A percentile compares a stretch with the other conserved stretches of the same genome.
Conservation (phyloP, 257 asterid genomes). For the Ajuga chamaepitys region DNA sequence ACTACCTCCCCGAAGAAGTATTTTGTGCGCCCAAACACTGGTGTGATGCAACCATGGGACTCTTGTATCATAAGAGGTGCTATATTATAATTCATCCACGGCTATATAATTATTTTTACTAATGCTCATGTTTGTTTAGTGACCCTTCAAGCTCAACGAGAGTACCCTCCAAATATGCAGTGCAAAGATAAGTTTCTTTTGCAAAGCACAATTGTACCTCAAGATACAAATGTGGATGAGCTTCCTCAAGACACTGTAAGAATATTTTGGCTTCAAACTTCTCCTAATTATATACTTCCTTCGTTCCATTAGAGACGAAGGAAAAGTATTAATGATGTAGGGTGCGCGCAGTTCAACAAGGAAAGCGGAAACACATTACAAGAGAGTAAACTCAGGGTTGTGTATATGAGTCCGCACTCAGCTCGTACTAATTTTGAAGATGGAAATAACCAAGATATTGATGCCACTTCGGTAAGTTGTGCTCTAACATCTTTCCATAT, state of each 20-base stretch:
- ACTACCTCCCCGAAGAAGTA: slow-evolving; percentile 88
- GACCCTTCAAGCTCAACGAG: slow-evolving; percentile 78
- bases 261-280: background rate
- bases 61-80: slow-evolving; percentile 70
- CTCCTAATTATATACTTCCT: background rate
- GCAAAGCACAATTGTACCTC: slow-evolving; percentile 53
- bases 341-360: slow-evolving; percentile 48
- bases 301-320: background rate
- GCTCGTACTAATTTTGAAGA: slow-evolving; percentile 28
- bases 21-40: slow-evolving; percentile 80
- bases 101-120: no score
- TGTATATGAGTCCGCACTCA: slow-evolving; percentile 36
- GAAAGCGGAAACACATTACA: slow-evolving; percentile 48
- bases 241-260: slow-evolving; percentile 63
- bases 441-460: slow-evolving; percentile 17
- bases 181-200: slow-evolving; percentile 76
- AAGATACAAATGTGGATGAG: slow-evolving; percentile 47
- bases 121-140: no score
- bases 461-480: slow-evolving; percentile 32
- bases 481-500: background rate
- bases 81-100: no score
- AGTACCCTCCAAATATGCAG: slow-evolving; percentile 72
- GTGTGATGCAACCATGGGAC: slow-evolving; percentile 69
- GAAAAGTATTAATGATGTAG: background rate
- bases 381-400: slow-evolving; percentile 72